Base-by-base conservation (phyloP, 129 eudicot species). In the Centrapalus pauciflorus region DNA sequence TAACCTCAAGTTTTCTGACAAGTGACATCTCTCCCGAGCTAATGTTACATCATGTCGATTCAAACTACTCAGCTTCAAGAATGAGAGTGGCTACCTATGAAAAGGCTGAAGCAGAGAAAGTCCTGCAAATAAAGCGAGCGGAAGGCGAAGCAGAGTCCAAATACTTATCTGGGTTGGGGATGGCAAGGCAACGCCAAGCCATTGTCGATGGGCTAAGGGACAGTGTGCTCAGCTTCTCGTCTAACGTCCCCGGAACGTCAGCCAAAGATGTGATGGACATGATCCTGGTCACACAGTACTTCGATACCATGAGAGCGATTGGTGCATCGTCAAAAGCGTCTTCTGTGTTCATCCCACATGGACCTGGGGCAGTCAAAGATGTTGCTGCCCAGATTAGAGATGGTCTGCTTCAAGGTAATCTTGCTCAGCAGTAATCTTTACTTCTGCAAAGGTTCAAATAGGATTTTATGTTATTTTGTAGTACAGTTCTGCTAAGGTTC, bases 41-140 rank as follows among this genome's bases (percentile, higher is more conserved):
- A n/a, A n/a, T n/a, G n/a, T n/a, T n/a, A n/a, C n/a, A n/a, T n/a
- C n/a, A n/a, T n/a, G n/a, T n/a, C n/a, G n/a, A n/a, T n/a, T n/a
- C n/a, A n/a, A n/a, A n/a, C n/a, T n/a, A n/a, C n/a, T n/a, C 85
- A 88, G 96, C 96, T 83, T 90, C 96, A 55, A 80, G 96, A 69
- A 20, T 89, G 70, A 80, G 96, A 71, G 61, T 80, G 84, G 96
- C 96, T 19, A 90, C 94, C 25, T 82, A 76, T 66, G 96, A 88
- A 52, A 88, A 88, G 76, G 96, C 96, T 0, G 96, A 88, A 70
- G 96, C 96, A 14, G 96, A 88, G 72, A 88, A 88, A 55, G 85
- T 88, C 10, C 70, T 88, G 23, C 96, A 88, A 65, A 88, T 88
- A 11, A 88, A 88, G 78, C 66, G 89, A 52, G 96, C 96, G 27